Base-by-base conservation (phyloP, 306 rosid genomes). In the Sicyos baderoa region DNA sequence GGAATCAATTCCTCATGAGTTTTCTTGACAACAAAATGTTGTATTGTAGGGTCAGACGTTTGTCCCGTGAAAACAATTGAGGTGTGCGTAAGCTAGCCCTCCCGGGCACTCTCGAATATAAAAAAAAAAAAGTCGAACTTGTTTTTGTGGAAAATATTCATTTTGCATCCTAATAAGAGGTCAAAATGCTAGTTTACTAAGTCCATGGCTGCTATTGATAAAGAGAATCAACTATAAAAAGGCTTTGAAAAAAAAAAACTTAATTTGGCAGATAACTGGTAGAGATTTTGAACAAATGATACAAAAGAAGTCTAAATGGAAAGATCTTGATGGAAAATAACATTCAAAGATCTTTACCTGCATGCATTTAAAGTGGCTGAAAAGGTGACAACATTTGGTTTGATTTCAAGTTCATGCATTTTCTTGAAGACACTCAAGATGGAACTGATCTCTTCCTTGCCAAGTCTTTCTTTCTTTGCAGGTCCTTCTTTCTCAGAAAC, bases 361-460 rank as follows among this genome's bases (percentile, higher is more conserved):
- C 99, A 89, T 45, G 94, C 97, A 76, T 89, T 93, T 79, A 93
- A 76, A 75, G 86, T 93, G 53, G 97, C 99, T 2, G 98, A 93
- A 75, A 85, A 85, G 47, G 85, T 85, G 65, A 85, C 85, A 17
- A 85, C 87, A 45, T 85, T 85, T 15, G 85, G 87, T 58, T 85
- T 85, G 63, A 85, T 85, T 64, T 85, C 82, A 37, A 80, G 77
- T 63, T 75, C 77, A n/a, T 83, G 88, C 98, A 93, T 93, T 77
- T 86, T 90, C 18, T 72, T 80, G 72, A 89, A 81, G 74, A 93
- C 78, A 71, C 86, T 83, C 82, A 81, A 55, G 68, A 85, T 83
- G 84, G 85, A 74, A 54, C 72, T 52, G 56, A 81, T 80, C 72
- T 85, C 90, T 56, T 77, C 85, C 10, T 74, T 72, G 42, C 75